Conservation (phyloP, 31 red algal genomes). For the Asparagopsis taxiformis region DNA sequence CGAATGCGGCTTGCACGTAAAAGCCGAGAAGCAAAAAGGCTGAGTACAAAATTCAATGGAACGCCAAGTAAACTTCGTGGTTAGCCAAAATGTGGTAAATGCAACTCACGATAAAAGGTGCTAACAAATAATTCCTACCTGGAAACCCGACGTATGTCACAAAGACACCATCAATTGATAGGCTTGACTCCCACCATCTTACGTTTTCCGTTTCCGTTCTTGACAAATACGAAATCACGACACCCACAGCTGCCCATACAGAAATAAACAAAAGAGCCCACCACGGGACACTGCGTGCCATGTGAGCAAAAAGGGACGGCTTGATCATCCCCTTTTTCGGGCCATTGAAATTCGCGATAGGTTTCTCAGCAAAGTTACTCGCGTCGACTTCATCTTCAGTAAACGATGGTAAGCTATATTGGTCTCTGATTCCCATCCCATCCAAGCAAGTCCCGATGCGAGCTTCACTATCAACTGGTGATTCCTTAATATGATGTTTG, state of each 20-base stretch:
- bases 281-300: conserved; percentile 39
- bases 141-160: conserved; percentile 23
- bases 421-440: background rate
- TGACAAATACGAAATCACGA: conserved; percentile 26
- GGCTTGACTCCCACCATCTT: conserved; percentile 33
- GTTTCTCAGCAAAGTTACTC: background rate
- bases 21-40: conserved; percentile 52
- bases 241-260: conserved; percentile 16
- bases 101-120: no score
- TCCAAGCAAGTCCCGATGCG: conserved; percentile 8
- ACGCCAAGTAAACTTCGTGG: no score
- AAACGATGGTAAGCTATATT: conserved; percentile 28
- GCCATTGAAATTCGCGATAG: background rate
- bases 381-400: background rate
- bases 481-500: background rate
- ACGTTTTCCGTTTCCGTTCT: background rate
- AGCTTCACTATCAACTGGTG: background rate
- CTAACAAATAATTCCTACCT: no score
- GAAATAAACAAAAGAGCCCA: conserved; percentile 24
- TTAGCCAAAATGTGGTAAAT: no score
- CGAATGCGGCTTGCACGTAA: conserved; percentile 37
- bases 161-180: conserved; percentile 9
- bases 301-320: conserved; percentile 19
- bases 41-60: no score
- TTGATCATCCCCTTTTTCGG: background rate